These are phyloP conservation scores for Aspergillus ibericus DNA, from an alignment of 2,329 filamentous ascomycete genomes.

Conservation along the genomic window DNA sequence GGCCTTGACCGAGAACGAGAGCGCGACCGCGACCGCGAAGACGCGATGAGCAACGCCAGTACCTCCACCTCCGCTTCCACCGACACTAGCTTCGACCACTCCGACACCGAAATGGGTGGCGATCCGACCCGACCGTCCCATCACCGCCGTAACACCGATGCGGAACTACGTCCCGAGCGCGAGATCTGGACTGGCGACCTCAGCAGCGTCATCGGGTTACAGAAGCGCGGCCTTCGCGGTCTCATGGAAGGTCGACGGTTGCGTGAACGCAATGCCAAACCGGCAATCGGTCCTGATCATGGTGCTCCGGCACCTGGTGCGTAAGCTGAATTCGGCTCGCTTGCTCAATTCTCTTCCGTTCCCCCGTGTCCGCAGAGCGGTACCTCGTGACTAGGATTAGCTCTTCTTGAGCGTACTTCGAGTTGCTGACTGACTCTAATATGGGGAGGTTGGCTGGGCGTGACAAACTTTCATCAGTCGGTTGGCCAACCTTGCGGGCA, in stretches of 20 bases:
- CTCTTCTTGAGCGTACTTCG: too few relatives aligned
- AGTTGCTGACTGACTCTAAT: too few relatives aligned
- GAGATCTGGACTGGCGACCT: slow-evolving; percentile 73
- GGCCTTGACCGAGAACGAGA: slow-evolving; percentile 30
- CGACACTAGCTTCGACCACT: slow-evolving; percentile 40
- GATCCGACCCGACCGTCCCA: slow-evolving; percentile 40
- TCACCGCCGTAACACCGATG: slow-evolving; percentile 41
- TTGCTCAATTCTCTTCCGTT: too few relatives aligned
- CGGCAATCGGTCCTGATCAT: slow-evolving; percentile 17
- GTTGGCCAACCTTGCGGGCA: too few relatives aligned
- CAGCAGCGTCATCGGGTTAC: slow-evolving; percentile 88
- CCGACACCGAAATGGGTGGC: slow-evolving; percentile 35
- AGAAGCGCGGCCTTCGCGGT: slow-evolving; percentile 87
- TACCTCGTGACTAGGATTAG: too few relatives aligned
- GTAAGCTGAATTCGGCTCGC: not conserved
- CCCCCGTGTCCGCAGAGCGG: too few relatives aligned
- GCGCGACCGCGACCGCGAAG: slow-evolving; percentile 34
- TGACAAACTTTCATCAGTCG: too few relatives aligned
- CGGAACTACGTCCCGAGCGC: slow-evolving; percentile 40
- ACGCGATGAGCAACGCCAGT: slow-evolving; percentile 41
- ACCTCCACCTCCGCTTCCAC: slow-evolving; percentile 38
- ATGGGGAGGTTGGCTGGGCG: too few relatives aligned
- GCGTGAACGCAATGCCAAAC: slow-evolving; percentile 63
- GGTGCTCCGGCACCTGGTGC: not conserved
- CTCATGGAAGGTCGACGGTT: slow-evolving; percentile 92